Base-by-base conservation (phyloP, 2,329 filamentous ascomycete species). In the Colletotrichum spaethianum region DNA sequence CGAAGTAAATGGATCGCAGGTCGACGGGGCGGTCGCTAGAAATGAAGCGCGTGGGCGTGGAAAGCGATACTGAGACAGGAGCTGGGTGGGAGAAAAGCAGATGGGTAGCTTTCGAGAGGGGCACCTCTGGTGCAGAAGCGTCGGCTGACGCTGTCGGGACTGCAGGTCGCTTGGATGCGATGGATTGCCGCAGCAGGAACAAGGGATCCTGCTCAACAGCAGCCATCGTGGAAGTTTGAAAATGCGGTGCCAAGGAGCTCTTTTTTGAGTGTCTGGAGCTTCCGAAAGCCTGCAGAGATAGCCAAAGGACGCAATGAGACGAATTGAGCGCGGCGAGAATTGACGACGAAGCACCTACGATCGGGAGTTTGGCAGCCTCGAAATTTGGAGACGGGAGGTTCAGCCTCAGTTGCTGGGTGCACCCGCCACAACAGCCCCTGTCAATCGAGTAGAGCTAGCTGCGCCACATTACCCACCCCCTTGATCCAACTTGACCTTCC, bases 1-100 rank as follows among this genome's bases (percentile, higher is more conserved):
- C 95, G 80, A 98, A 98, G 86, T 96, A 98, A 83, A 98, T 96
- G 81, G 93, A 96, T 80, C 96, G 94, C 76, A 99, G 87, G 80
- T 98, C 94, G 78, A 98, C 92, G 5, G 93, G 88, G 67, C 90
- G 87, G 77, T 89, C 90, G 70, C 90, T 89, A n/a, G 94, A 95
- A 73, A 93, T 89, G 85, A 98, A 98, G 77, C 96, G 94, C 76
- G 96, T 99, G 12, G 92, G 88, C 18, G 89, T 88, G 62, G 90
- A 91, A 75, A 98, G 89, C 1, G 92, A 86, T 70, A 97, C 87
- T 7, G 91, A 87, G 67, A 91, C 86, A 73, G 89, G 88, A 64
- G 85, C 80, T 61, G 89, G 88, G 77, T 88, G 82, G 72, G 88
- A 88, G 85, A 98, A 96, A 76, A 91, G 91, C 70, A 97, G 88